These are phyloP conservation scores for Tetrahymena borealis DNA, from an alignment of 73 alveolate species.

Conservation along the genomic window DNA sequence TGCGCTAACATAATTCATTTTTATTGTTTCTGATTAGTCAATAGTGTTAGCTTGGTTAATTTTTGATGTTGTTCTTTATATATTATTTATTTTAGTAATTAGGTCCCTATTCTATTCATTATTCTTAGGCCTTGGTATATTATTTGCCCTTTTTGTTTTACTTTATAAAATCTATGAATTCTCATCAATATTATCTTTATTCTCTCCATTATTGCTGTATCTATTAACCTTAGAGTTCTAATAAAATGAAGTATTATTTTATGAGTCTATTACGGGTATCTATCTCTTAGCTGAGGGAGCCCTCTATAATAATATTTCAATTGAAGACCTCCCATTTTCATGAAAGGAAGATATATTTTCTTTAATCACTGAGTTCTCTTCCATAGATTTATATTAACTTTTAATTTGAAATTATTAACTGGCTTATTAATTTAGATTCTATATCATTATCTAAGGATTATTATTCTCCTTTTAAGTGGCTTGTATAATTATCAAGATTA, in stretches of 20 bases:
- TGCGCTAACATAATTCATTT: too few species aligned
- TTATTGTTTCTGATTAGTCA: background rate
- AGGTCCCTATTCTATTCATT: background rate
- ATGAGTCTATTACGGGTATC: background rate
- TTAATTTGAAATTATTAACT: background rate
- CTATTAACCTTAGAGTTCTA: background rate
- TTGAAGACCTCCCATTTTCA: background rate
- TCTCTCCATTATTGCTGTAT: background rate
- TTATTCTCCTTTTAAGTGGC: too few species aligned
- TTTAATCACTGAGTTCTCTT: background rate
- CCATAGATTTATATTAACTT: background rate
- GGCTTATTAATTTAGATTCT: too few species aligned
- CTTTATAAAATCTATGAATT: background rate
- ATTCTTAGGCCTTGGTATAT: background rate
- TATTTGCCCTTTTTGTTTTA: background rate
- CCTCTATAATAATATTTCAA: background rate
- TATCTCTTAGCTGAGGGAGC: background rate
- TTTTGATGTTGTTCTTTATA: background rate
- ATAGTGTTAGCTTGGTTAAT: background rate
- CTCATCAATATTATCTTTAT: background rate
- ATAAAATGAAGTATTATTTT: background rate
- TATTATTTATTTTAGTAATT: background rate
- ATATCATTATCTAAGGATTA: too few species aligned
- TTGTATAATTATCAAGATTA: too few species aligned
- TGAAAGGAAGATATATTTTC: background rate